Evolutionary conservation across 2,329 filamentous ascomycete species (phyloP), one percentile per base, ranked within the genome.

Genomic region (Colletotrichum musae): DNA sequence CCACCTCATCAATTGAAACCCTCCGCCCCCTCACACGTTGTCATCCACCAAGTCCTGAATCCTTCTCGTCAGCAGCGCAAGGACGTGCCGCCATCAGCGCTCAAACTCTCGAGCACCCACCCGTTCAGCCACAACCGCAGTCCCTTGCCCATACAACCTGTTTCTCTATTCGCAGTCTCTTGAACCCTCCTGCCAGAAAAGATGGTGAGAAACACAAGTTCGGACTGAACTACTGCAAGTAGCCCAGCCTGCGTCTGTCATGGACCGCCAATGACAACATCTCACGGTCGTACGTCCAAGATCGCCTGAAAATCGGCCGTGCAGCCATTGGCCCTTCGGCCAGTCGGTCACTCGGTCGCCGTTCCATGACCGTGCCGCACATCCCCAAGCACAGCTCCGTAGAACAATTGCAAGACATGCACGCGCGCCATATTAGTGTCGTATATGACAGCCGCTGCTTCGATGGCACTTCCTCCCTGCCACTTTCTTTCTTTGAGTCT

Each of bases 331-430:
- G 62, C 51, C 61, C 36, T 32, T 70, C 67, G 62, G 67, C 57
- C 62, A 70, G 48, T 70, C 62, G 67, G 67, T 53, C 62, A 60
- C 26, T 69, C 66, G 62, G 66, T 61, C 57, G 28, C 45, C 43
- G 62, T 43, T 26, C 62, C 50, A 41, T 67, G 66, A 41, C 56
- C 66, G 56, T 69, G 67, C 57, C 67, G 67, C 67, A 70, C 62
- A 70, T 70, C 67, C 67, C 67, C 67, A 70, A 70, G 67, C 62
- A 51, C 26, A 61, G 59, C 67, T 70, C 67, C 67, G 67, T 61
- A 18, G 66, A 45, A 50, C 48, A 13, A 53, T 24, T 39, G 24
- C n/a, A 59, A 43, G 47, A 41, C 47, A 36, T 43, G 48, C 16
- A 26, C 26, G 58, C 32, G 7, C 56, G 56, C 41, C 67, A 57